These are phyloP conservation scores for Trichoderma asperellum DNA, from an alignment of 2,329 filamentous ascomycete species.

Conservation along the genomic window DNA sequence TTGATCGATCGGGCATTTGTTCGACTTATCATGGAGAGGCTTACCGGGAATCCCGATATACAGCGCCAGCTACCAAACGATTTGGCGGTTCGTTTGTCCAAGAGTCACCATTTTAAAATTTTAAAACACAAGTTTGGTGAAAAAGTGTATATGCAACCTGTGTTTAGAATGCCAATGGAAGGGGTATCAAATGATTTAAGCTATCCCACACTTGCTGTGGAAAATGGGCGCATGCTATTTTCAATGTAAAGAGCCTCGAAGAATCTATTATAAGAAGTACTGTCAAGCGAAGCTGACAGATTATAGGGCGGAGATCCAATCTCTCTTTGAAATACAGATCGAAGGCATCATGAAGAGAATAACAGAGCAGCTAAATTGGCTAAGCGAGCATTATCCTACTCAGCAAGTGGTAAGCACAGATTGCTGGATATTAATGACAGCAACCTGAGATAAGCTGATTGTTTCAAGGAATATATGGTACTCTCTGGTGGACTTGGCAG, in stretches of 20 bases:
- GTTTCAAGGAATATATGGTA: not conserved
- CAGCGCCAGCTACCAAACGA: conserved; percentile 37
- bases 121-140: conserved; percentile 51
- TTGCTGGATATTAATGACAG: too few species aligned
- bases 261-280: not conserved
- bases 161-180: conserved; percentile 50
- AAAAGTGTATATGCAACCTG: conserved; percentile 45
- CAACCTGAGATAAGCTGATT: not conserved
- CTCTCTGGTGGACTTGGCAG: not conserved
- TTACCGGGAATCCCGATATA: conserved; percentile 30
- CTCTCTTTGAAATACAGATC: conserved; percentile 49
- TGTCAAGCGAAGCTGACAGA: not conserved
- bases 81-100: conserved; percentile 44
- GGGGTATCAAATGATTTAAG: conserved; percentile 47
- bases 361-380: conserved; percentile 47
- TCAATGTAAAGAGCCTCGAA: not conserved
- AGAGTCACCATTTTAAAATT: conserved; percentile 45
- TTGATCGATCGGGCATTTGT: conserved; percentile 52
- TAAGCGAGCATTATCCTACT: conserved; percentile 36
- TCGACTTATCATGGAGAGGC: conserved; percentile 44
- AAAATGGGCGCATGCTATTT: conserved; percentile 44
- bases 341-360: conserved; percentile 46
- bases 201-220: conserved; percentile 45
- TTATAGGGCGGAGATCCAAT: conserved; percentile 47
- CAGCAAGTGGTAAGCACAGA: conserved; percentile 42